phyloP scores from a whole-genome alignment of 257 asterid genomes.

The Jacaranda mimosifolia region DNA sequence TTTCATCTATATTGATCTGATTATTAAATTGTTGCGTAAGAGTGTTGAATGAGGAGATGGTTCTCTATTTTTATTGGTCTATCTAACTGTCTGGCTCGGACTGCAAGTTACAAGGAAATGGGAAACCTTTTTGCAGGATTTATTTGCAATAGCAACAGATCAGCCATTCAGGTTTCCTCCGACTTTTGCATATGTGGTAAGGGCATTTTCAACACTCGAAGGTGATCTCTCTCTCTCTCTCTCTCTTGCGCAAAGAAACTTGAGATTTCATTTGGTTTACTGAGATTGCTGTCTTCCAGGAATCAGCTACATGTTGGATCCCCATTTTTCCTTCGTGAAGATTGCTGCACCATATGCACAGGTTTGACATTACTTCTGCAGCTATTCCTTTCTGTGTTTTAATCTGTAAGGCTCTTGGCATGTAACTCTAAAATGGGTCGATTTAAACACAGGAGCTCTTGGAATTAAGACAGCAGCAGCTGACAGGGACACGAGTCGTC shows the following conservation, averaged over 20 bases:
- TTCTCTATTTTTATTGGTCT: background rate
- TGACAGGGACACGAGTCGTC: slow-evolving; percentile 67
- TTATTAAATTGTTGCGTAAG: background rate
- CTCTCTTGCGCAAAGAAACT: background rate
- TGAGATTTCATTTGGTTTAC: background rate
- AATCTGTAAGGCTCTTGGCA: background rate
- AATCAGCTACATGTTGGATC: slow-evolving; percentile 80
- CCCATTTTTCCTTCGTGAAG: slow-evolving; percentile 79
- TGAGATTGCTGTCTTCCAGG: slow-evolving; percentile 53
- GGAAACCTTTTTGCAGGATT: slow-evolving; percentile 63
- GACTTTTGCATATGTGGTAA: slow-evolving; percentile 81
- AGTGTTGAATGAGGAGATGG: background rate
- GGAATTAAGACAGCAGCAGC: slow-evolving; percentile 60
- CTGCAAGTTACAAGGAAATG: background rate
- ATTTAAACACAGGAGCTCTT: slow-evolving; percentile 69
- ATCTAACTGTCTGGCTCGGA: too few relatives aligned
- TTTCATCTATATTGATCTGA: background rate
- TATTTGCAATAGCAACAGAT: slow-evolving; percentile 88
- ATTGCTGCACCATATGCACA: slow-evolving; percentile 94
- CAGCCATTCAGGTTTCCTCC: slow-evolving; percentile 94
- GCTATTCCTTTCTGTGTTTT: background rate
- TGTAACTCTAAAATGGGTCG: background rate
- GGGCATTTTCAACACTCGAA: slow-evolving; percentile 95
- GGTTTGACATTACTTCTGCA: slow-evolving; percentile 46
- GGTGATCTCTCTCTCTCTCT: slow-evolving; percentile 60